Evolutionary conservation across 2,329 filamentous ascomycete genomes (phyloP), one percentile per base, ranked within the genome.

Genomic region (Claviceps digitariae): DNA sequence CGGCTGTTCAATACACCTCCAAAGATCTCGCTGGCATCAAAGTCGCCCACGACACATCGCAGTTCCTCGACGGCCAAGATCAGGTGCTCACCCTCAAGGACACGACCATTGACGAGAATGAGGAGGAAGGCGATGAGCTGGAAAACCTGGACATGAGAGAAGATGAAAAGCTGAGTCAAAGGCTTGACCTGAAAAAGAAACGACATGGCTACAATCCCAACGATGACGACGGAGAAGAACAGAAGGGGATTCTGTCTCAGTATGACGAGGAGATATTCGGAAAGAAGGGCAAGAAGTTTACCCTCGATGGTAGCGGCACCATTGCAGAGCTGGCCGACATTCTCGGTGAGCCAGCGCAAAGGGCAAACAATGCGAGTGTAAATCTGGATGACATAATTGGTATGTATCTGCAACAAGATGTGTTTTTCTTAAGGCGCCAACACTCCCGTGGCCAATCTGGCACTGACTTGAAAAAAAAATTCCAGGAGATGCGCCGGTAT

Each of bases 51-150:
- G 89, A 95, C 65, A 70, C 90, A 55, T 81, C 80, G 4, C 80
- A 87, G 23, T 91, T 98, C 57, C 82, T 87, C 25, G 88, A 89
- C 51, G 85, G 81, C 20, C 83, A 87, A 55, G 90, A 95, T 55
- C 90, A 97, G 64, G 82, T 98, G 34, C 74, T 98, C 52, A 96
- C 91, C 0, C 77, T 98, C n/a, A 96, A 95, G 64, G 93, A 98
- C 69, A 81, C 86, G 1, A 88, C 87, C 1, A 88, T 98, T 52
- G 81, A 90, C 49, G 82, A 87, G 55, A 84, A 87, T 34, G 87
- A 91, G 54, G 90, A 89, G 29, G 86, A 90, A 55, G 91, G 88
- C 2, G 93, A 97, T 66, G 90, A 97, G 69, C 76, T 98, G 15
- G 87, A 93, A 66, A 90, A 90, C 56, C 61, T 87, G 43, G 76